These are phyloP conservation scores for Scheffersomyces spartinae DNA, from an alignment of 805 yeast species.

Conservation along the genomic window DNA sequence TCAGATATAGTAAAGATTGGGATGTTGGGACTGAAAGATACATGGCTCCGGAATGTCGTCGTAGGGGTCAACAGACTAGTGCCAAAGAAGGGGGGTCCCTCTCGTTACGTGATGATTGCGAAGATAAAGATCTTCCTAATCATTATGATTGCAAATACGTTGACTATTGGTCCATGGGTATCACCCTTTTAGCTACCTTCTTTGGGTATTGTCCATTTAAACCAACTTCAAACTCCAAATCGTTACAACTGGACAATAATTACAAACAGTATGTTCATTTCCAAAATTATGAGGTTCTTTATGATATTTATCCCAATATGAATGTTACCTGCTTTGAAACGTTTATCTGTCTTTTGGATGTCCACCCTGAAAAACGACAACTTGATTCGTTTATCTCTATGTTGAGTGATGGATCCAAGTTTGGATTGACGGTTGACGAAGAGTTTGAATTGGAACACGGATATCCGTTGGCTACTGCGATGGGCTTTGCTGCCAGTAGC, in stretches of 20 bases:
- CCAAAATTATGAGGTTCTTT: constrained; percentile 20
- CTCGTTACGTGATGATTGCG: no score
- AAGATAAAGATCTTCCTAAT: constrained; percentile 1
- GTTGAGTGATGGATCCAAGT: constrained; percentile 16
- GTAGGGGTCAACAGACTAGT: constrained; percentile 7
- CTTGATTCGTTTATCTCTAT: no score
- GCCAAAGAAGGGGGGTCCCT: constrained; percentile 8
- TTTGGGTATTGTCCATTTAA: constrained; percentile 46
- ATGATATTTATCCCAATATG: constrained; percentile 29
- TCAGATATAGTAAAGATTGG: constrained; percentile 16
- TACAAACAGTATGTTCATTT: no score
- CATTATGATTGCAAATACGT: constrained; percentile 32
- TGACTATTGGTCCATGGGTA: constrained; percentile 47
- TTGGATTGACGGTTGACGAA: constrained; percentile 27
- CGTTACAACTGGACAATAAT: no score
- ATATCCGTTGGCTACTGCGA: constrained; percentile 2
- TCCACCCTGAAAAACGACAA: no score
- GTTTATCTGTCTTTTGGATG: constrained; percentile 23
- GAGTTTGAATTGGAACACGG: constrained; percentile 11
- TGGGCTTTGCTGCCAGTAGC: constrained; percentile 3
- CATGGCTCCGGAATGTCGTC: constrained; percentile 44
- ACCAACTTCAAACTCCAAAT: no score
- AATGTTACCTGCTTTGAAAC: constrained; percentile 20
- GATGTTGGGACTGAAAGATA: constrained; percentile 48
- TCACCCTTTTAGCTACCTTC: constrained; percentile 36